Conservation (phyloP, 1,284 basidiomycete genomes). For the Ceratorhiza oryzae-sativae region DNA sequence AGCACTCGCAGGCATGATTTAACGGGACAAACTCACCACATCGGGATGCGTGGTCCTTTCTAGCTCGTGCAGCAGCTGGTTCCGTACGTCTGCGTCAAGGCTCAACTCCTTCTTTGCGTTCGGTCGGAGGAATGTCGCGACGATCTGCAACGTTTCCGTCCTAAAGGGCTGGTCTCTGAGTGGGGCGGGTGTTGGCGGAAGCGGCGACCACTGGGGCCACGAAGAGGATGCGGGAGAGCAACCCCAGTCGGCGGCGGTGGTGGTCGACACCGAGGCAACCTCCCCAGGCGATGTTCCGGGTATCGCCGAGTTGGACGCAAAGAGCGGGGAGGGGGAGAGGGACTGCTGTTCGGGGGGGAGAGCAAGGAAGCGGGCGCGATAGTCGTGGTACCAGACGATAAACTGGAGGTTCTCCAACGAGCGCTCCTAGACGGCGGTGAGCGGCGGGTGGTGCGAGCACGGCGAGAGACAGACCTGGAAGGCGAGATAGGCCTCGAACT, state of each 20-base stretch:
- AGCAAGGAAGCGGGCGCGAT: constrained; percentile 52
- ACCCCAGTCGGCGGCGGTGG: background rate
- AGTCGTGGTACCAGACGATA: constrained; percentile 56
- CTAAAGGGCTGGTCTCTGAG: constrained; percentile 48
- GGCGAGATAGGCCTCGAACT: constrained; percentile 54
- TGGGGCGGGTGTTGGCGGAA: constrained; percentile 15
- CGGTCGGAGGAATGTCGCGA: constrained; percentile 54
- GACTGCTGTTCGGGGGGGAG: constrained; percentile 45
- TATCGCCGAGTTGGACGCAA: background rate
- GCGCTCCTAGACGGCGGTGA: constrained; percentile 49
- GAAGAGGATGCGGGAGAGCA: constrained; percentile 10
- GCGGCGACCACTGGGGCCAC: constrained; percentile 22
- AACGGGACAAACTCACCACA: constrained; percentile 48
- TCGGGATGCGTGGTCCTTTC: constrained; percentile 53
- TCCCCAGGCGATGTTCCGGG: background rate
- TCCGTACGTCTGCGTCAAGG: constrained; percentile 51
- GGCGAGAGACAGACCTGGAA: constrained; percentile 45
- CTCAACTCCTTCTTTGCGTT: constrained; percentile 51
- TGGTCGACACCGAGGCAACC: background rate
- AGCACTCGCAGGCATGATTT: too few relatives aligned
- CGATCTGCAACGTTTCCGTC: constrained; percentile 50
- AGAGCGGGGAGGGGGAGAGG: constrained; percentile 44
- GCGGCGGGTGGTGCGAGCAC: background rate
- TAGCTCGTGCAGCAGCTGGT: constrained; percentile 50
- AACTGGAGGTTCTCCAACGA: constrained; percentile 56